These are phyloP conservation scores for Cornus suecica DNA, from an alignment of 148 eudicot species.

Conservation along the genomic window DNA sequence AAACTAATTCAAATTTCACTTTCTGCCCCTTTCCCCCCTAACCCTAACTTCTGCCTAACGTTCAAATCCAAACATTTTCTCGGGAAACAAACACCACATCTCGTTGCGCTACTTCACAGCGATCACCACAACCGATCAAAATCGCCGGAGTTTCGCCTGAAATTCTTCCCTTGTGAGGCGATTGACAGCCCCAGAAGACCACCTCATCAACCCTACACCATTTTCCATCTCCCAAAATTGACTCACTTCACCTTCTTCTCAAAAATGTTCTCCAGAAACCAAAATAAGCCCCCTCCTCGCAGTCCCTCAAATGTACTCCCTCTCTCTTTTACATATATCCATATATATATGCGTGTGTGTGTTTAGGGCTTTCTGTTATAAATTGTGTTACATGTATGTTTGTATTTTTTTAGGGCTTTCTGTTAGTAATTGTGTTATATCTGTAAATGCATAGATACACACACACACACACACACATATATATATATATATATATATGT, in stretches of 20 bases:
- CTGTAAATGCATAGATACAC: no score
- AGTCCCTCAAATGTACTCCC: conserved; percentile 36
- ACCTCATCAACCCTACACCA: conserved; percentile 6
- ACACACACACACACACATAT: no score
- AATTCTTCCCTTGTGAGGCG: not conserved
- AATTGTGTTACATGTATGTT: not conserved
- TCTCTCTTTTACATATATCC: not conserved
- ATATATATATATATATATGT: not conserved
- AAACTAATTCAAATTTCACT: conserved; percentile 18
- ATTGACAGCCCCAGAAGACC: not conserved
- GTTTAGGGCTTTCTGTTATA: not conserved
- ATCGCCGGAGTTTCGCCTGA: not conserved
- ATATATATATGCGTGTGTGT: not conserved
- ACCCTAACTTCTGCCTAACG: conserved; percentile 24
- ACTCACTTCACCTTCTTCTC: not conserved
- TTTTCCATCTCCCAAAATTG: not conserved
- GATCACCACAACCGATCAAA: not conserved
- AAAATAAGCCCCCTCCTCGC: conserved; percentile 47
- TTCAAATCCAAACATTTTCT: conserved; percentile 2
- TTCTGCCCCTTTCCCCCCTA: conserved; percentile 14
- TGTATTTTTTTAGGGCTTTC: not conserved
- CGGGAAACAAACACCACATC: conserved; percentile 11
- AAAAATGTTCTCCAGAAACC: conserved; percentile 43
- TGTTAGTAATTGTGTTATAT: not conserved
- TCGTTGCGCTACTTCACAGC: not conserved